Evolutionary conservation across 2,329 filamentous ascomycete genomes (phyloP), one percentile per base, ranked within the genome.

Genomic region (Venturia oleaginea): DNA sequence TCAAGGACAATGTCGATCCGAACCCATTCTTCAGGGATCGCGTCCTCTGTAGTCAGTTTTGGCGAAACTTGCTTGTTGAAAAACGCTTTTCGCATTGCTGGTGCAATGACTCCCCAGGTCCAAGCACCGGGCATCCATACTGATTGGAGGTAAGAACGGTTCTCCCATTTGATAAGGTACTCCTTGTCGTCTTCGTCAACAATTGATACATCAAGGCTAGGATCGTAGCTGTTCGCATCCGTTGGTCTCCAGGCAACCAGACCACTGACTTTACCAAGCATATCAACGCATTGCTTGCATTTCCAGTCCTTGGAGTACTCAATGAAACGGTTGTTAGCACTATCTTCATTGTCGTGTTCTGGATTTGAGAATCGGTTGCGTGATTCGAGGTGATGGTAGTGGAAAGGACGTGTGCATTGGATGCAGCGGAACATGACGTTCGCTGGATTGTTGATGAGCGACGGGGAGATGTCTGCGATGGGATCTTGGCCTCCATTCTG

Each of bases 141-240:
- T 63, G 90, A 91, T 68, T 90, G 87, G 67, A 87, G 88, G 71
- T 97, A 95, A 0, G 93, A 96, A 64, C 84, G 81, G 0, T 81
- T 80, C 55, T 89, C 86, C 91, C 92, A 97, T 72, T 94, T 96
- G 69, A 99, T 78, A 2, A 99, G 83, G 71, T 97, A 99, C 69
- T 97, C 91, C 68, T 92, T 92, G n/a, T 89, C 81, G 64, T 91
- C 88, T 71, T 94, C 88, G 13, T 77, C 75, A n/a, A 90, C 77
- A 63, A 38, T 57, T n/a, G 43, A 46, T 8, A 62, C 64, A 55
- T 55, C 55, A 34, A 46, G 48, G 24, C 59, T 46, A 32, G 55
- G n/a, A 54, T 65, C 37, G 57, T 62, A 83, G 77, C 34, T 84
- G 77, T 59, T 81, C 69, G 88, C 87, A 69, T 89, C 78, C 0